These are phyloP conservation scores for Tricholoma flavovirens DNA, from an alignment of 768 basidiomycete species.

Conservation along the genomic window DNA sequence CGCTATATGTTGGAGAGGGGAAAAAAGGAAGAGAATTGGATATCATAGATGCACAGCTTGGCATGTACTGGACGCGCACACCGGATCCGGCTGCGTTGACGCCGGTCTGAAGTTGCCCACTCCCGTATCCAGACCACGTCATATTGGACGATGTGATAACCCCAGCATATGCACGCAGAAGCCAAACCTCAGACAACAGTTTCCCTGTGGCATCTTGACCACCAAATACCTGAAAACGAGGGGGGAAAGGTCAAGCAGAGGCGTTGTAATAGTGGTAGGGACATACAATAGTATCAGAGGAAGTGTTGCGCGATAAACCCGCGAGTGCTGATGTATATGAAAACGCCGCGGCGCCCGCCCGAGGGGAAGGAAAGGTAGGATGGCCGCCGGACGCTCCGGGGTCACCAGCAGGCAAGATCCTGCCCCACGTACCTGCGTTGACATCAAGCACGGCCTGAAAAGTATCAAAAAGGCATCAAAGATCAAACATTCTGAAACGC, in stretches of 20 bases:
- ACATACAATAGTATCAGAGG: constrained; percentile 61
- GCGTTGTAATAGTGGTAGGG: not conserved
- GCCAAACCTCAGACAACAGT: constrained; percentile 72
- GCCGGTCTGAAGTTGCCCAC: constrained; percentile 58
- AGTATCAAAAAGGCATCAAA: constrained; percentile 3
- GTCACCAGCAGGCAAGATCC: constrained; percentile 72
- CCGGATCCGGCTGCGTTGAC: constrained; percentile 61
- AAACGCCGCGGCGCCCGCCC: constrained; percentile 64
- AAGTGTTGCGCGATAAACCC: constrained; percentile 40
- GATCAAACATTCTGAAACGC: constrained; percentile 18
- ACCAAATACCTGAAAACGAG: constrained; percentile 51
- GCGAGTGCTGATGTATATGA: constrained; percentile 52
- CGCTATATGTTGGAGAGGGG: constrained; percentile 16
- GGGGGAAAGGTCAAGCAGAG: not conserved
- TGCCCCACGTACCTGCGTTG: constrained; percentile 60
- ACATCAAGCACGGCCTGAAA: constrained; percentile 56
- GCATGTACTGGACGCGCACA: constrained; percentile 54
- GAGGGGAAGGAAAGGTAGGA: constrained; percentile 54
- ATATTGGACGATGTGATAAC: constrained; percentile 47
- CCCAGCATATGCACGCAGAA: constrained; percentile 69
- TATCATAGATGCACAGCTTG: constrained; percentile 47
- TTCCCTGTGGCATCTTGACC: constrained; percentile 62
- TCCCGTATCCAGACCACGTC: constrained; percentile 60
- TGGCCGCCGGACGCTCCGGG: constrained; percentile 49
- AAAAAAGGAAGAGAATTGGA: constrained; percentile 17